phyloP scores from a whole-genome alignment of 1,284 basidiomycete genomes.

The Hemileccinum hortonii region DNA sequence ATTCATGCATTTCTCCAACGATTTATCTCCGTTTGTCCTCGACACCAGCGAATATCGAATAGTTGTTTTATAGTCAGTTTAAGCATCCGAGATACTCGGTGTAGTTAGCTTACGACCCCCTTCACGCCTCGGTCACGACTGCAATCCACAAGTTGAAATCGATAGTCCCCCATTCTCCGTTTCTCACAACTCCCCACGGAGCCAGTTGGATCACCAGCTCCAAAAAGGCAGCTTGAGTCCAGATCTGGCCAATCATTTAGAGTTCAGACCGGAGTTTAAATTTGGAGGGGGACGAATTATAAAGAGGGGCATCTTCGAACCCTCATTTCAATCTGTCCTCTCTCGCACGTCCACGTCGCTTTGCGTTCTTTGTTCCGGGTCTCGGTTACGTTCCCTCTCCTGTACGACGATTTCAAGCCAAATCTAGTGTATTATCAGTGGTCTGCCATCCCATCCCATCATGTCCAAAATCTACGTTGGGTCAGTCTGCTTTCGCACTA shows the following conservation, averaged over 20 bases:
- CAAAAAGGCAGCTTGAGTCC: conserved; percentile 24
- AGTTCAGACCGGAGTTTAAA: conserved; percentile 53
- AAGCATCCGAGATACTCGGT: conserved; percentile 8
- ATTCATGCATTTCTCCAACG: conserved; percentile 8
- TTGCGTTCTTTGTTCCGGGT: conserved; percentile 50
- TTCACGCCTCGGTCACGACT: conserved; percentile 19
- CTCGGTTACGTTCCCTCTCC: conserved; percentile 46
- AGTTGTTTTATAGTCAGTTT: conserved; percentile 28
- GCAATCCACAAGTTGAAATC: conserved; percentile 29
- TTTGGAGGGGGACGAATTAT: conserved; percentile 43
- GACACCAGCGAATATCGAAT: conserved; percentile 13
- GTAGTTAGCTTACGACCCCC: conserved; percentile 28
- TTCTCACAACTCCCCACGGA: conserved; percentile 10
- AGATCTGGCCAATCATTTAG: conserved; percentile 25
- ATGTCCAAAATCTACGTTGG: conserved; percentile 86
- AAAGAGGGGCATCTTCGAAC: conserved; percentile 39
- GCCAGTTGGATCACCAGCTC: conserved; percentile 17
- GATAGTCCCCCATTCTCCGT: conserved; percentile 15
- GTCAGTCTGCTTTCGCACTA: conserved; percentile 61
- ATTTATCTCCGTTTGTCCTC: conserved; percentile 8
- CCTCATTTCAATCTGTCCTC: conserved; percentile 32
- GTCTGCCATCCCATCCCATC: conserved; percentile 38
- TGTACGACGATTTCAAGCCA: conserved; percentile 38
- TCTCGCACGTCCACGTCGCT: conserved; percentile 42
- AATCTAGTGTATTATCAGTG: conserved; percentile 39